phyloP scores from a whole-genome alignment of 768 basidiomycete genomes.

The Fibroporia radiculosa region DNA sequence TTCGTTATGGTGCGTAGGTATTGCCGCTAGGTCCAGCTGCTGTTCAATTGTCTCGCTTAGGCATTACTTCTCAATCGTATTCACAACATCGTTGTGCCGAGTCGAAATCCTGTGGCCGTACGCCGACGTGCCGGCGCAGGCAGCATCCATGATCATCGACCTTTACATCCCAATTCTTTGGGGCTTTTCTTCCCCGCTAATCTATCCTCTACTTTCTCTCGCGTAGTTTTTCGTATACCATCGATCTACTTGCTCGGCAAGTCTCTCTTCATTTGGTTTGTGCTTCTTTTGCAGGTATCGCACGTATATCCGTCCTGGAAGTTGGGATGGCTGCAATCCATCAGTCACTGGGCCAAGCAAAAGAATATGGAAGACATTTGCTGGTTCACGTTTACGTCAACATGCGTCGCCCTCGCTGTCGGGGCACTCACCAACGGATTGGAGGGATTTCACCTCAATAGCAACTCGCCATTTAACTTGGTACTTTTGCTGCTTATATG shows the following conservation, averaged over 20 bases:
- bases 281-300: conserved; percentile 52
- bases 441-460: conserved; percentile 47
- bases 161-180: conserved; percentile 9
- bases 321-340: conserved; percentile 23
- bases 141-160: conserved; percentile 2
- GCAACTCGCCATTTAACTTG: conserved; percentile 62
- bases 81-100: conserved; percentile 70
- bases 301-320: conserved; percentile 29
- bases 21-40: background rate
- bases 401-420: conserved; percentile 56
- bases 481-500: conserved; percentile 33
- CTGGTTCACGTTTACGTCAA: conserved; percentile 66
- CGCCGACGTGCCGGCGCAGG: conserved; percentile 14
- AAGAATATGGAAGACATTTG: conserved; percentile 58
- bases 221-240: conserved; percentile 53
- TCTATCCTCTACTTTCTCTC: conserved; percentile 49
- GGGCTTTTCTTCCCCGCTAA: conserved; percentile 56
- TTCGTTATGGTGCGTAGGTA: conserved; percentile 48
- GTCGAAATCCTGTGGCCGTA: conserved; percentile 31
- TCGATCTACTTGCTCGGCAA: conserved; percentile 55
- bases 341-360: conserved; percentile 38
- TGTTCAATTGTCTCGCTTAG: conserved; percentile 24
- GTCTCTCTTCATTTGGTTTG: conserved; percentile 48
- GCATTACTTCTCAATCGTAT: conserved; percentile 67
- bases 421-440: conserved; percentile 62